phyloP scores from a whole-genome alignment of 129 eudicot genomes.

The Heracleum sosnowskyi region DNA sequence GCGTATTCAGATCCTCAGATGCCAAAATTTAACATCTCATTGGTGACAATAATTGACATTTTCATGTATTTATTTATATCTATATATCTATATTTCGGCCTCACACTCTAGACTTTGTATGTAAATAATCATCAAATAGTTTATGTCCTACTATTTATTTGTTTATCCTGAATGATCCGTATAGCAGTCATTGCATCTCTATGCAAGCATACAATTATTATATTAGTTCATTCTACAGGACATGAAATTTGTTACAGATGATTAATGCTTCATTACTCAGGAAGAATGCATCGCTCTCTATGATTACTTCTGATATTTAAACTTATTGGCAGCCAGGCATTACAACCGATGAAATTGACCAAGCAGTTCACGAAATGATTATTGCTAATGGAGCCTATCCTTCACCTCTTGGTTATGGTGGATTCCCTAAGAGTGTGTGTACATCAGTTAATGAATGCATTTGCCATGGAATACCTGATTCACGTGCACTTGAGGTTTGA shows the following conservation, averaged over 20 bases:
- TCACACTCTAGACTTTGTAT: background rate
- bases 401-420: slow-evolving; percentile 94
- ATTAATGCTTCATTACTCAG: background rate
- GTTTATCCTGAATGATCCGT: background rate
- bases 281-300: background rate
- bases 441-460: slow-evolving; percentile 94
- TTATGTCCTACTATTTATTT: background rate
- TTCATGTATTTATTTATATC: background rate
- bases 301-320: background rate
- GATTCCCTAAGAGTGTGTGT: slow-evolving; percentile 96
- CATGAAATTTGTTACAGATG: background rate
- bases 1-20: background rate
- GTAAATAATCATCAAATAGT: background rate
- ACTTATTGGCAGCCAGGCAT: slow-evolving; percentile 82
- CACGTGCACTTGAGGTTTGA: slow-evolving; percentile 85
- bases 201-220: background rate
- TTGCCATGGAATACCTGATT: slow-evolving; percentile 98
- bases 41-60: background rate
- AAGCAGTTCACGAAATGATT: slow-evolving; percentile 85
- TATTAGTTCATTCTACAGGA: background rate
- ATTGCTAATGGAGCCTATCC: slow-evolving; percentile 94
- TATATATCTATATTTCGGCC: background rate
- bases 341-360: slow-evolving; percentile 83
- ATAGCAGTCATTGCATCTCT: background rate
- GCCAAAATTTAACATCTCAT: background rate